Evolutionary conservation across 306 rosid genomes (phyloP), one percentile per base, ranked within the genome.

Genomic region (Citrullus colocynthis): DNA sequence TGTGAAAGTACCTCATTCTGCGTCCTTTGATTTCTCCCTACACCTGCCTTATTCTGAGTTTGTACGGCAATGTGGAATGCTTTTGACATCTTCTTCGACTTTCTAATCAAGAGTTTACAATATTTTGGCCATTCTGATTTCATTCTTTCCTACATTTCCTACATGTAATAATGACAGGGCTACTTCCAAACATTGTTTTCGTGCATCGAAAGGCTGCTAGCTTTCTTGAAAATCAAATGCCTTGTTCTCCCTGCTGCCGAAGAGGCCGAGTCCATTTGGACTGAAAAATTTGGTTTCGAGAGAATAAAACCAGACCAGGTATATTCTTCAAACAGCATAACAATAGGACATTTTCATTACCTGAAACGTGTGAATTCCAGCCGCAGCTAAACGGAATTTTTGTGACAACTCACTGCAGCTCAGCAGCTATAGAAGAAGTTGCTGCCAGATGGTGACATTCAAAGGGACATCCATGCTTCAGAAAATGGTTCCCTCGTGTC

Each of bases 201-300:
- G 14, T 90, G 97, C 84, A 89, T 95, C 32, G 99, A 92, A 88
- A 88, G 87, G 86, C 88, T 95, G 82, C 85, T 95, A 44, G 87
- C 90, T 51, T 90, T 88, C 85, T 75, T 95, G 84, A 86, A 88
- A 69, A 92, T 95, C 72, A 89, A 85, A 84, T 88, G 82, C 90
- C 88, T 95, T 74, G 89, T 95, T 73, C 89, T 95, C 78, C 99
- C 99, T 0, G 97, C 99, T 63, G 97, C 99, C 9, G 93, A 88
- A 86, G 97, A 91, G 82, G 99, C 96, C 17, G 95, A 85, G 84
- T 86, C 97, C 78, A 90, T 95, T 83, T 95, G 99, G 99, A 92
- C 82, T 0, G 83, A 91, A 57, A 95, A 88, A 82, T 95, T 95
- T 78, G 97, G 97, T 79, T 95, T 95, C 77, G 80, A 87, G 66